phyloP scores from a whole-genome alignment of 805 yeast species.

The Yarrowia sp. region DNA sequence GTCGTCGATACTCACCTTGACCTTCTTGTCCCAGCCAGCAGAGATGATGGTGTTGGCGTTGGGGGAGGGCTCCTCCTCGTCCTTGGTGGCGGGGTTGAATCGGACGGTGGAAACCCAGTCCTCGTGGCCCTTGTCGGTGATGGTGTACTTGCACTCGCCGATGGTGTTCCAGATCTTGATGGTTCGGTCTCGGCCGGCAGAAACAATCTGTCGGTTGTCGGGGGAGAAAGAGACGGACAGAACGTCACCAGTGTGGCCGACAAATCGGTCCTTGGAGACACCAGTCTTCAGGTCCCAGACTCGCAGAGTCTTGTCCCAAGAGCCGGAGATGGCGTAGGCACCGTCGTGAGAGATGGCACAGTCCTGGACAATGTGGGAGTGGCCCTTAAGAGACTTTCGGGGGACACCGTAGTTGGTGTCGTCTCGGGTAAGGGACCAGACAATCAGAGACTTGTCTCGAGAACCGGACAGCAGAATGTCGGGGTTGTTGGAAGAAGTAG shows the following conservation, averaged over 20 bases:
- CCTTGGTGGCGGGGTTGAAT: conserved; percentile 73
- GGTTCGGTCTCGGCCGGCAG: conserved; percentile 99
- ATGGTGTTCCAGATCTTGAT: conserved; percentile 99
- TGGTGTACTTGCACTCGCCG: conserved; percentile 94
- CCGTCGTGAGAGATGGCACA: conserved; percentile 98
- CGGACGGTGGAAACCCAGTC: conserved; percentile 99
- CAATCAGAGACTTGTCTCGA: conserved; percentile 97
- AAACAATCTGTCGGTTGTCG: conserved; percentile 95
- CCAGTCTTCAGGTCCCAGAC: conserved; percentile 97
- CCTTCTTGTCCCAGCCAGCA: conserved; percentile 98
- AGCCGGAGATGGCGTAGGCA: conserved; percentile 94
- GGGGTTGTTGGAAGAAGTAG: conserved; percentile 98
- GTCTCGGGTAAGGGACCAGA: conserved; percentile 96
- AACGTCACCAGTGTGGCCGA: conserved; percentile 97
- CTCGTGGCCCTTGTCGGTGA: conserved; percentile 76
- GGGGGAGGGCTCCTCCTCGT: conserved; percentile 34
- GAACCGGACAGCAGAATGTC: conserved; percentile 97
- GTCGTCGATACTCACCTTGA: conserved; percentile 97
- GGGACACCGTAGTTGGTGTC: conserved; percentile 98
- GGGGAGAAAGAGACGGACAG: conserved; percentile 94
- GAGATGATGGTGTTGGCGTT: conserved; percentile 77
- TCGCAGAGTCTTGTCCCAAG: conserved; percentile 99
- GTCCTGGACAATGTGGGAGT: conserved; percentile 98
- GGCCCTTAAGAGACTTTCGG: conserved; percentile 95
- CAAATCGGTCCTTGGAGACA: conserved; percentile 89